Evolutionary conservation across 2,329 filamentous ascomycete species (phyloP), one percentile per base, ranked within the genome.

Genomic region (Aspergillus sp.): DNA sequence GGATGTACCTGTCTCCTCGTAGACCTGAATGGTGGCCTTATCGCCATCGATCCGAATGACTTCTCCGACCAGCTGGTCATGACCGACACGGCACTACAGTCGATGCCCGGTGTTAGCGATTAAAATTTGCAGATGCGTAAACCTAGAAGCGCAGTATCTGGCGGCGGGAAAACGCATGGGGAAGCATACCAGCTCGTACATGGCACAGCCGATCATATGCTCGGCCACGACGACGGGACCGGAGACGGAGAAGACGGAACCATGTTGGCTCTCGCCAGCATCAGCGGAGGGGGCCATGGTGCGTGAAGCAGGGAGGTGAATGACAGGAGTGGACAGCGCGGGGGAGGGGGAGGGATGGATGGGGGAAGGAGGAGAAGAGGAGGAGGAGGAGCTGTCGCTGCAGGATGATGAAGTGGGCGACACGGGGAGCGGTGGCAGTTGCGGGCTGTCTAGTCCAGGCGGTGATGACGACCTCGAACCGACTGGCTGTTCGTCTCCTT

Each of bases 161-260:
- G 54, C 57, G 57, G 21, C 19, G 7, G 3, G 32, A 17, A 41
- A 57, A 28, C 36, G 39, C 12, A 28, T 48, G 41, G 49, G 36
- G 36, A 36, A 54, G 78, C 87, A 70, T 84, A 92, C 92, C 83
- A 99, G 85, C 83, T 99, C 95, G 87, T 98, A 97, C 95, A 99
- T 99, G 79, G 95, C 93, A 85, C 95, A 95, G 79, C 95, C 95
- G 75, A 94, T 92, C 93, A 99, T 97, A 80, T 97, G 89, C 83
- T 98, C 94, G 76, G 94, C 95, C 70, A 99, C 87, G 72, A 99
- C 89, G 84, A 99, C 95, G 75, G 95, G 95, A 69, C 88, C 88
- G 66, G 89, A 91, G 70, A 91, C 82, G 65, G 89, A 91, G 81
- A 88, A 91, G 80, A 91, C 85, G 64, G 82, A 80, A 71, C 87